A percentile compares a stretch with the other conserved stretches of the same genome.
phyloP scores from a whole-genome alignment of 345 rosid species.

The Leavenworthia alabamica region DNA sequence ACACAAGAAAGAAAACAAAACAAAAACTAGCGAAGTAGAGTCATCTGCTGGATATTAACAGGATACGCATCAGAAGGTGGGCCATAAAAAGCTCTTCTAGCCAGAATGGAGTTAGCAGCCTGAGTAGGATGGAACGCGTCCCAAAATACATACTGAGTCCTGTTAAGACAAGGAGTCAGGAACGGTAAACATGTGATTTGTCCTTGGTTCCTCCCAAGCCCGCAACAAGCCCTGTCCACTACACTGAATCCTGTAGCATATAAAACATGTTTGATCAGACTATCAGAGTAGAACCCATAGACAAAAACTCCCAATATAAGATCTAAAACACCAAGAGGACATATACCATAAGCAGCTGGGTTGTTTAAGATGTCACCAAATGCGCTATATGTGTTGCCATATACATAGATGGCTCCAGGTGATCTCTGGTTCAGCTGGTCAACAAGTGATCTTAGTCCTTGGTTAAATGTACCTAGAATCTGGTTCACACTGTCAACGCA shows the following conservation, averaged over 20 bases:
- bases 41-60: conserved; percentile 67
- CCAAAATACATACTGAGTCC: conserved; percentile 68
- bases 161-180: conserved; percentile 47
- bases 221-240: conserved; percentile 71
- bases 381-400: conserved; percentile 53
- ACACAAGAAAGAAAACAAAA: neutral
- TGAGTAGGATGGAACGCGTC: conserved; percentile 91
- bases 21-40: conserved; percentile 32
- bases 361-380: conserved; percentile 67
- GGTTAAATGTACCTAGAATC: conserved; percentile 59
- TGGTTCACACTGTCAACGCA: conserved; percentile 68
- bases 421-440: conserved; percentile 50
- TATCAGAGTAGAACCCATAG: conserved; percentile 3
- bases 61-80: conserved; percentile 57
- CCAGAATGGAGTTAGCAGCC: conserved; percentile 51
- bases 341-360: conserved; percentile 53
- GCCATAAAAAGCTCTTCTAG: conserved; percentile 58
- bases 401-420: conserved; percentile 50
- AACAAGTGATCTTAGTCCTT: conserved; percentile 56
- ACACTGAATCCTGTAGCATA: conserved; percentile 57
- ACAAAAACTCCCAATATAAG: neutral
- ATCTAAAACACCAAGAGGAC: neutral
- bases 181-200: conserved; percentile 68
- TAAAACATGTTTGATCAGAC: neutral
- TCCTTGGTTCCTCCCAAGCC: conserved; percentile 59